A percentile compares a stretch with the other conserved stretches of the same genome.
Conservation (phyloP, 2,329 filamentous ascomycete species). For the Coniella lustricola region DNA sequence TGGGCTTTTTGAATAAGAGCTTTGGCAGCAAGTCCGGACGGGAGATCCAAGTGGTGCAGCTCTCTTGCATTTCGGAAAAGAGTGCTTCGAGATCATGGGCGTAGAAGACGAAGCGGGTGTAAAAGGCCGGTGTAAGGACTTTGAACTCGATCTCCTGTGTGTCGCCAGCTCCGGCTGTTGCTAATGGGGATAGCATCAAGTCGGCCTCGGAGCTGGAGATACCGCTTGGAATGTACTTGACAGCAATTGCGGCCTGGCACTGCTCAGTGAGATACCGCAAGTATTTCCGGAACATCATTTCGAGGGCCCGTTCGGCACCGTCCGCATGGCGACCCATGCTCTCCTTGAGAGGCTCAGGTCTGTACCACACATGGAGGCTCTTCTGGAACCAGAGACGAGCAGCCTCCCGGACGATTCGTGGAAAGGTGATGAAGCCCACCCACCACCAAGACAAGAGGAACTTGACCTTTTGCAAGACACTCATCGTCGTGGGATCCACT, state of each 20-base stretch:
- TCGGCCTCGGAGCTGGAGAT: slow-evolving; percentile 31
- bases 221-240: slow-evolving; percentile 50
- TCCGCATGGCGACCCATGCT: slow-evolving; percentile 50
- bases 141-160: slow-evolving; percentile 44
- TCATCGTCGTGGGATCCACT: slow-evolving; percentile 42
- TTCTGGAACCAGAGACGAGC: slow-evolving; percentile 47
- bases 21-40: slow-evolving; percentile 44
- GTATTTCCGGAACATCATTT: slow-evolving; percentile 41
- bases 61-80: slow-evolving; percentile 53
- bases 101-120: slow-evolving; percentile 58
- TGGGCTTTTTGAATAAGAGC: slow-evolving; percentile 34
- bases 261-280: slow-evolving; percentile 42
- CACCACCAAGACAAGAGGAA: slow-evolving; percentile 57
- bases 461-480: slow-evolving; percentile 30
- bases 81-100: slow-evolving; percentile 55
- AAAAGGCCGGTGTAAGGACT: slow-evolving; percentile 59
- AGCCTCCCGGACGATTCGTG: slow-evolving; percentile 58
- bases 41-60: slow-evolving; percentile 50
- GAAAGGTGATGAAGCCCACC: slow-evolving; percentile 60
- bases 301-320: slow-evolving; percentile 38
- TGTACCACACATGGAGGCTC: slow-evolving; percentile 56
- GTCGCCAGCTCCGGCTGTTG: slow-evolving; percentile 14
- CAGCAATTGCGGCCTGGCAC: slow-evolving; percentile 34
- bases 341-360: slow-evolving; percentile 52
- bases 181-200: slow-evolving; percentile 29